Evolutionary conservation across 2,329 filamentous ascomycete genomes (phyloP).

Genomic region (Aspergillus sp.): DNA sequence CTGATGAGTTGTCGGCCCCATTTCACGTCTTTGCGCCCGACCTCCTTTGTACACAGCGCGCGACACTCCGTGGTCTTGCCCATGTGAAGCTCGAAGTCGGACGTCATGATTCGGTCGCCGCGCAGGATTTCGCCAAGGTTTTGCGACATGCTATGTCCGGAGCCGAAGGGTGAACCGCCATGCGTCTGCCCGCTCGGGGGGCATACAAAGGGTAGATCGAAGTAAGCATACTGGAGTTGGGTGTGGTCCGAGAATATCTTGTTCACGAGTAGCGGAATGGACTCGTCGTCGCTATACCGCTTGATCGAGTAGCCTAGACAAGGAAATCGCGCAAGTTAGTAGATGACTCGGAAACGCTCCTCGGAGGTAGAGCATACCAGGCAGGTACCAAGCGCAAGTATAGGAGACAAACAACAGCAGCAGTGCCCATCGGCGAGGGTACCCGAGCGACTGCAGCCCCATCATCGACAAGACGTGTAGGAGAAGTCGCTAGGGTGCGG

Average conservation of each 20-base stretch:
- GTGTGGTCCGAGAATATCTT: constrained; percentile 90
- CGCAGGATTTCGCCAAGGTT: constrained; percentile 87
- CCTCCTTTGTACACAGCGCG: constrained; percentile 71
- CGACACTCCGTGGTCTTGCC: constrained; percentile 73
- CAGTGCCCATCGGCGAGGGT: constrained; percentile 30
- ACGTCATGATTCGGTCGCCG: constrained; percentile 82
- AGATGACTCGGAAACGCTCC: constrained; percentile 11
- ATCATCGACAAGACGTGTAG: constrained; percentile 19
- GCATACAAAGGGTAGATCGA: constrained; percentile 85
- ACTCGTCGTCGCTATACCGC: constrained; percentile 75
- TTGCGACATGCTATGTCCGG: constrained; percentile 76
- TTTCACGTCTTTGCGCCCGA: constrained; percentile 67
- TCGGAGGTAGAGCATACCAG: constrained; percentile 60
- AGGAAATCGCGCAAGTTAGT: constrained; percentile 7
- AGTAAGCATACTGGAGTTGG: constrained; percentile 89
- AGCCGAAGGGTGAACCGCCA: constrained; percentile 70
- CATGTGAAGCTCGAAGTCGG: constrained; percentile 82
- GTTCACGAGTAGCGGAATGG: constrained; percentile 85
- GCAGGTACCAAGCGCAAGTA: constrained; percentile 78
- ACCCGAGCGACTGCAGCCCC: constrained; percentile 20
- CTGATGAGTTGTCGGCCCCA: constrained; percentile 73
- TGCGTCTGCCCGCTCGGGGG: constrained; percentile 72
- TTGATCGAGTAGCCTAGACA: constrained; percentile 76
- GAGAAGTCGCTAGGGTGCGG: constrained; percentile 16
- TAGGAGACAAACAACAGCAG: constrained; percentile 58